Base-by-base conservation (phyloP, 257 asterid genomes). In the Catharanthus roseus region DNA sequence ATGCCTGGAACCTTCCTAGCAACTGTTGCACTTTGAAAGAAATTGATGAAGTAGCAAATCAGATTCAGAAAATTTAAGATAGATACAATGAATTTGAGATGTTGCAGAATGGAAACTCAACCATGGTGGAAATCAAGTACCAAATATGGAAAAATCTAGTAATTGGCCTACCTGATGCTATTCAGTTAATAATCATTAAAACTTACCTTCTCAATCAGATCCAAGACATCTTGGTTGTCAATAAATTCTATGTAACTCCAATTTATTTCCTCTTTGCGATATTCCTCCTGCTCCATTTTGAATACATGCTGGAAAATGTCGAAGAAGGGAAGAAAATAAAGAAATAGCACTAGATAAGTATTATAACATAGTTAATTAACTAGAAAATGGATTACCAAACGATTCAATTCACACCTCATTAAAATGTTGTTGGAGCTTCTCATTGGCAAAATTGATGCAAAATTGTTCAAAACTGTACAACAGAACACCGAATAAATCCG, bases 241-340 rank as follows among this genome's bases (percentile, higher is more conserved):
- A 95, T 91, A 82, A 89, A 95, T 79, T 95, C 99, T 70, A 95
- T 95, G 79, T 95, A 95, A 82, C 99, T 95, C 99, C 99, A 95
- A 77, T 91, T 82, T 77, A 95, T 95, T 81, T 81, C 88, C 82
- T 95, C 99, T 80, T 75, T 89, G 73, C 75, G 91, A 84, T 95
- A 95, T 80, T 95, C 99, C 84, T 95, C 99, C 84, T 95, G 99
- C 90, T 95, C 99, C 99, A 95, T 95, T 92, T 95, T 95, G 81
- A 95, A 95, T 61, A 95, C 99, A 55, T 95, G 97, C 99, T 95
- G 93, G 71, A 85, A 80, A 80, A 81, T 65, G 62, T 26, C 58
- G 77, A 45, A 21, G n/a, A 41, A 68, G 38, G 45, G 63, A 51
- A 61, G 68, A 67, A 79, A 74, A 57, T 19, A 66, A 75, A 51